Percentiles rank a stretch among this genome's conserved stretches.
Conservation (phyloP, 371 early-diverging fungal species). For the Amoeboaphelidium occidentale region DNA sequence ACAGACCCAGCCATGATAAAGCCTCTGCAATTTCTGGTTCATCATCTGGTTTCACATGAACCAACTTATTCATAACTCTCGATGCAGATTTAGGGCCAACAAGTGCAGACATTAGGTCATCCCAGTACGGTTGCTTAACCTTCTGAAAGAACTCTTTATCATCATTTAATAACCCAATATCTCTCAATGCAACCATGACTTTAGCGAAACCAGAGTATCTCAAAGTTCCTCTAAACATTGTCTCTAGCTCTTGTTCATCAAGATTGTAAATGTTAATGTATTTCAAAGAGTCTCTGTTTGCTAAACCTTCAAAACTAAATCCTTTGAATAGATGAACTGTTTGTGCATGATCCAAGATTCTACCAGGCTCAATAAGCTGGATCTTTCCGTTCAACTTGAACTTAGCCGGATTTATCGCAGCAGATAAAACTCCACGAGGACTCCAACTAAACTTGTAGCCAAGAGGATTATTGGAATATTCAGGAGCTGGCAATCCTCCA, state of each 20-base stretch:
- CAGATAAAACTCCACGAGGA: slow-evolving; percentile 1
- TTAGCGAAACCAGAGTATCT: slow-evolving; percentile 25
- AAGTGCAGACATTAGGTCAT: too few relatives aligned
- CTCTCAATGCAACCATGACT: slow-evolving; percentile 16
- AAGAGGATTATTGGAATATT: slow-evolving; percentile 1
- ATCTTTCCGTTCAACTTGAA: not conserved
- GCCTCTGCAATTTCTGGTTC: not conserved
- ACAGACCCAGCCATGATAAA: slow-evolving; percentile 47
- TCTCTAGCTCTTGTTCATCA: slow-evolving; percentile 11
- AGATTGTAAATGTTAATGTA: slow-evolving; percentile 47
- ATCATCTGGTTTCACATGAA: too few relatives aligned
- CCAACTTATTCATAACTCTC: too few relatives aligned
- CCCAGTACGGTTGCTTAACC: too few relatives aligned
- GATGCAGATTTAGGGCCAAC: not conserved
- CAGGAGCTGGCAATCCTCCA: slow-evolving; percentile 3
- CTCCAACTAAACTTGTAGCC: slow-evolving; percentile 3
- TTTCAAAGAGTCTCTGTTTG: slow-evolving; percentile 66
- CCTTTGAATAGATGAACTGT: slow-evolving; percentile 9
- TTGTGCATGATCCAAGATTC: slow-evolving; percentile 15
- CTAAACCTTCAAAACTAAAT: slow-evolving; percentile 13
- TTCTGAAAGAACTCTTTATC: not conserved
- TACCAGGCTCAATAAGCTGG: not conserved
- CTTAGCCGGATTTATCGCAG: slow-evolving; percentile 1
- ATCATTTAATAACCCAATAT: slow-evolving; percentile 17
- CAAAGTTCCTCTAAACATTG: slow-evolving; percentile 44